Evolutionary conservation across 2,329 filamentous ascomycete genomes (phyloP), one percentile per base, ranked within the genome.

Genomic region (Verruconis gallopava): DNA sequence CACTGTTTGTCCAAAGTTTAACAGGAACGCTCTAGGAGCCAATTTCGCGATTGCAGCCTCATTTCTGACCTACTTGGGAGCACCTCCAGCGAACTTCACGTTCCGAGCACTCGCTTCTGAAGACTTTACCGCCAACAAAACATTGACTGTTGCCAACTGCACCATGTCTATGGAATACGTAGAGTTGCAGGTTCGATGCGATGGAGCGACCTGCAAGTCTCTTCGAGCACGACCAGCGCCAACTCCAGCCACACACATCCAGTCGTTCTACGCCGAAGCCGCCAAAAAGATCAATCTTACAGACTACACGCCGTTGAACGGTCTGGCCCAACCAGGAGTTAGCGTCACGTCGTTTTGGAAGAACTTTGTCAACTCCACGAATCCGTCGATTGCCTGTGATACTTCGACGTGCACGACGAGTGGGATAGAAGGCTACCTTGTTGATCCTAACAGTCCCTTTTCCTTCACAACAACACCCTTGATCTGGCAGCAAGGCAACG

Each of bases 401-500:
- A 30, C 25, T n/a, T 9, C 25, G 25, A 9, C 25, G n/a, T 30
- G 25, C n/a, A 9, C 25, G n/a, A 9, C n/a, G 25, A 30, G 25
- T 30, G 25, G 25, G 6, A n/a, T 30, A n/a, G 25, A 30, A n/a
- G 25, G 25, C 9, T 30, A 30, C n/a, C 25, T 30, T 9, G 25
- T 30, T 9, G 25, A 9, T 30, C 25, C 25, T n/a, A n/a, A 30
- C 9, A 30, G n/a, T 30, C 25, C 25, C n/a, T 30, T 30, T n/a
- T 9, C 25, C 6, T 9, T 30, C 9, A 9, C 9, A 30, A n/a
- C 9, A 9, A 30, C 6, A 9, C 9, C n/a, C n/a, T 30, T n/a
- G 25, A 30, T 30, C 15, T 38, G 43, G 19, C 25, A 22, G 18
- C 41, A 48, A 15, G 45, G 47, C 5, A 37, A 42, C 13, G 37